Conservation (phyloP, 805 yeast genomes). For the Deakozyma indianensis region DNA sequence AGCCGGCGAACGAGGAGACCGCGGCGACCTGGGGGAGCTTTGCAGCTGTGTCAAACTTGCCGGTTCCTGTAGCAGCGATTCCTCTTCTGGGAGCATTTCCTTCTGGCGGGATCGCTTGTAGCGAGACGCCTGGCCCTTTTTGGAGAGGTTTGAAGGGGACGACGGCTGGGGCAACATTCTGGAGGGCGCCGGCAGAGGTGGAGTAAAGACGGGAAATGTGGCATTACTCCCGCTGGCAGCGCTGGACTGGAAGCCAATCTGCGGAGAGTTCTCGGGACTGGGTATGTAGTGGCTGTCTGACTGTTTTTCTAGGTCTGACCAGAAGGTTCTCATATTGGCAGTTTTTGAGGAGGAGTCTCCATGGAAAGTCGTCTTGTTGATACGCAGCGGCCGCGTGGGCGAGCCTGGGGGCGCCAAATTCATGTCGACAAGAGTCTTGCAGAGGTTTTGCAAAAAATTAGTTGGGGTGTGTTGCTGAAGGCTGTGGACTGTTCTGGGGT, state of each 20-base stretch:
- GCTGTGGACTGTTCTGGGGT: too few relatives aligned
- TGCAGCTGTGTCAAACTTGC: not conserved
- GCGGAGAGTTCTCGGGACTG: conserved; percentile 1
- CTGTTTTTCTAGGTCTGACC: not conserved
- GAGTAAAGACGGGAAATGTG: too few relatives aligned
- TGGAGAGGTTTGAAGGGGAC: not conserved
- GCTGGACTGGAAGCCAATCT: not conserved
- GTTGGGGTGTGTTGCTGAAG: too few relatives aligned
- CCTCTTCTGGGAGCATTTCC: not conserved
- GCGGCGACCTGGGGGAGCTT: not conserved
- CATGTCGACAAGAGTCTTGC: too few relatives aligned
- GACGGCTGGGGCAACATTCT: too few relatives aligned
- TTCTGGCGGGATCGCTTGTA: conserved; percentile 1
- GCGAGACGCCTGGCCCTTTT: conserved; percentile 1
- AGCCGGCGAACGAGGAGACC: not conserved
- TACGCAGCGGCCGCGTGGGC: not conserved
- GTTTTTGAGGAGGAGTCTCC: not conserved
- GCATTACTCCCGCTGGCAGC: too few relatives aligned
- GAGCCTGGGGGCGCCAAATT: not conserved
- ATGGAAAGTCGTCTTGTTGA: not conserved
- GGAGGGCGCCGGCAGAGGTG: too few relatives aligned
- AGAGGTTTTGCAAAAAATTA: too few relatives aligned
- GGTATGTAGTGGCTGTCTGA: not conserved
- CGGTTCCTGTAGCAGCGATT: not conserved
- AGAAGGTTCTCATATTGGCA: not conserved